Conservation (phyloP, 345 rosid species). For the Eucalyptus camaldulensis region DNA sequence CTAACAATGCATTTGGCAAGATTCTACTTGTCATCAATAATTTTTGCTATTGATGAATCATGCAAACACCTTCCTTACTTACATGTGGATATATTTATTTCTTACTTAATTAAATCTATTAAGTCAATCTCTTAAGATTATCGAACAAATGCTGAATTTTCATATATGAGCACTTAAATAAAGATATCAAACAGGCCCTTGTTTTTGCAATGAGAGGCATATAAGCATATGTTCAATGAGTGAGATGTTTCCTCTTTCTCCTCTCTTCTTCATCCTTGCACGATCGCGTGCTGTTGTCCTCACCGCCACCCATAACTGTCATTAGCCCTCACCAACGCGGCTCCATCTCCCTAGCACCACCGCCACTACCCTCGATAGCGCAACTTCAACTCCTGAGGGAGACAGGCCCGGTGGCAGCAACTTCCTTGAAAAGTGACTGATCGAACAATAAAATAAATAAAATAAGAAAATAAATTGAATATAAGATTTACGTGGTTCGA, state of each 20-base stretch:
- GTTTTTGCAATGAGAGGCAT: background rate
- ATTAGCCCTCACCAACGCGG: too few relatives aligned
- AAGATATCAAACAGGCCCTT: background rate
- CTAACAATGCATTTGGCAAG: background rate
- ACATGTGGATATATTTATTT: too few relatives aligned
- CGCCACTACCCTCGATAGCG: too few relatives aligned
- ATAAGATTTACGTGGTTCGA: rapidly evolving
- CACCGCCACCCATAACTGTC: background rate
- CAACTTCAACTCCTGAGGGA: too few relatives aligned
- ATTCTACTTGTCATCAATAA: too few relatives aligned
- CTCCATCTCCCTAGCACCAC: too few relatives aligned
- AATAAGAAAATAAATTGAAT: rapidly evolving
- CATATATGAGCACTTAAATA: background rate
- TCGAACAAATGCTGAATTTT: background rate
- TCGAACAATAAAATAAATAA: rapidly evolving
- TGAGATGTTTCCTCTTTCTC: constrained; percentile 5
- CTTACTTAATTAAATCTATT: too few relatives aligned
- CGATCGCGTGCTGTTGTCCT: background rate
- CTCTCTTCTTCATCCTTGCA: background rate
- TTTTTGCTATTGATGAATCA: background rate
- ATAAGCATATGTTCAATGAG: background rate
- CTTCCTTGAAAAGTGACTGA: rapidly evolving
- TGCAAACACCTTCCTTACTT: background rate
- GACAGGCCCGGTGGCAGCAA: too few relatives aligned
- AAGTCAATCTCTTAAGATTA: too few relatives aligned